Base-by-base conservation (phyloP, 768 basidiomycete species). In the Trametes cingulata region DNA sequence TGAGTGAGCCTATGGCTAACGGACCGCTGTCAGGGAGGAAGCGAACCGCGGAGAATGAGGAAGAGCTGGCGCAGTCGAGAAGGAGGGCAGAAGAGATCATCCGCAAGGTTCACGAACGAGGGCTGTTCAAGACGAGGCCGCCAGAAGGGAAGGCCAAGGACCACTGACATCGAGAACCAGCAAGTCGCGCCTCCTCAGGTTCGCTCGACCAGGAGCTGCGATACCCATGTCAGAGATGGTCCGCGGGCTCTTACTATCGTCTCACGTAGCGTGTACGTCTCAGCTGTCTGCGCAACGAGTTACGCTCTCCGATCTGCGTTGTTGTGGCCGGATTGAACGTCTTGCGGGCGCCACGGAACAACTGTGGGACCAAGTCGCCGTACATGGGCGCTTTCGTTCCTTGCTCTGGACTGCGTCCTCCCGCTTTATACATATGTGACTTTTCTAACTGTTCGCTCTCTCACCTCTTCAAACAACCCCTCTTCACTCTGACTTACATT, bases 71-170 rank as follows among this genome's bases (percentile, higher is more conserved):
- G 20, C 74, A 78, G n/a, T 73, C 74, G 3, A 52, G 74, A 52
- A 67, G 68, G 17, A 83, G 84, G 63, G 86, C 79, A 0, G 69
- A 77, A 29, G 75, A 65, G 13, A 86, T 93, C 52, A 64, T 94
- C 14, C 62, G 76, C 27, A 74, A 75, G 7, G 87, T 93, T 0
- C 73, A 73, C 29, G 76, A 80, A 15, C 77, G 90, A 55, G 93
- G 89, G 0, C 67, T 82, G 8, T 96, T 95, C 77, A 90, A 85
- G 69, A 78, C 87, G 14, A 76, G 90, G 43, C 82, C 71, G 35
- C 88, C 89, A 8, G 90, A 91, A 70, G 89, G 90, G 3, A 91
- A 88, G 66, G 79, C 76, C 8, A 74, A 72, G 24, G 74, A 75
- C 19, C 74, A 76, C 47, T 77, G 58, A 33, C 29, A 10, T 10